Evolutionary conservation across 805 yeast genomes (phyloP), one percentile per base, ranked within the genome.

Genomic region (Wickerhamomyces queroliae): DNA sequence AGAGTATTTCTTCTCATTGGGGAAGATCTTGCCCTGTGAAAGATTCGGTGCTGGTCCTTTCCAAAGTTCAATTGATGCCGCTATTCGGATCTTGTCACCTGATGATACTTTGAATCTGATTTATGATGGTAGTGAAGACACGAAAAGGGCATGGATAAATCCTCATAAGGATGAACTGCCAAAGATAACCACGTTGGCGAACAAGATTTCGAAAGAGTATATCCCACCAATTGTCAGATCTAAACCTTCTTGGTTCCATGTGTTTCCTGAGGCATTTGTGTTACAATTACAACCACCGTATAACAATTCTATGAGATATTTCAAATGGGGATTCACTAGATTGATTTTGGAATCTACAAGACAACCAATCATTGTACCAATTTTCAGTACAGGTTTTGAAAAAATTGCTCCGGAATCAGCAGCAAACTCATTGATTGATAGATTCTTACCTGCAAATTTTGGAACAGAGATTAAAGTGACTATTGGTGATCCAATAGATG

Each of bases 191-290:
- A 38, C 39, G 7, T 11, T 39, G n/a, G 33, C 43, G n/a, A 19
- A 38, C 17, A 46, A 52, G 27, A 45, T 50, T 18, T 43, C 44
- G 19, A 47, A 53, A 26, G 52, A 53, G 5, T 72, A 72, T 45
- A 37, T 69, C 1, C 65, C 76, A 2, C 91, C 91, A 2, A 67
- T 83, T 25, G 63, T 76, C 21, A 65, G 90, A 40, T 61, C 70
- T 13, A 76, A 74, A 42, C 82, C 93, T 1, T 78, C 87, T 0
- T 91, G 98, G 98, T 76, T 93, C 42, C 98, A 91, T 58, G 78
- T 89, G 4, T 91, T 87, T 61, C 99, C 99, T 0, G 99, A 91
- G 59, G 96, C 95, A 0, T 87, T 82, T 58, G 98, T 91, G 5
- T 74, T 91, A 38, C 99, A 93, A 59, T 59, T 86, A 36, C 72